Percentiles rank a stretch among this genome's conserved stretches.
These are phyloP conservation scores for Ophiocordyceps camponoti-floridani DNA, from an alignment of 2,329 filamentous ascomycete species.

Conservation along the genomic window DNA sequence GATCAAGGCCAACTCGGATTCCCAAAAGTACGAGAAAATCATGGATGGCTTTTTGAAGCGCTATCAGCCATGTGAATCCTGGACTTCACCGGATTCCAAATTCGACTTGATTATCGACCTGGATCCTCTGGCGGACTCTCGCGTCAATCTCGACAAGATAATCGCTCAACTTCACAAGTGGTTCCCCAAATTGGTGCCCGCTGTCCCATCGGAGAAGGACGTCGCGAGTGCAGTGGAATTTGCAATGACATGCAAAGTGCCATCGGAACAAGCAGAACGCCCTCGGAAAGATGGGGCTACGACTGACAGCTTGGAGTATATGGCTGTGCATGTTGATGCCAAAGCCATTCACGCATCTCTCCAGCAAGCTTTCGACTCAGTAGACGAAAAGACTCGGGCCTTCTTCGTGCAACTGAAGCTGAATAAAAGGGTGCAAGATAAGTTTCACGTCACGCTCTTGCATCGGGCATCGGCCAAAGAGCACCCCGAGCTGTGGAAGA, in stretches of 20 bases:
- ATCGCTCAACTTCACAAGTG: slow-evolving; percentile 52
- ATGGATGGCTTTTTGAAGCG: slow-evolving; percentile 88
- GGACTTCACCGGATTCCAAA: slow-evolving; percentile 51
- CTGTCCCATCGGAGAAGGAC: slow-evolving; percentile 52
- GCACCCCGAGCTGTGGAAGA: slow-evolving; percentile 56
- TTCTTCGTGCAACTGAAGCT: slow-evolving; percentile 65
- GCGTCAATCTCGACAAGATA: slow-evolving; percentile 69
- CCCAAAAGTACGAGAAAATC: slow-evolving; percentile 62
- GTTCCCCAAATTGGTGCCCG: slow-evolving; percentile 59
- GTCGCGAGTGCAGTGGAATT: slow-evolving; percentile 64
- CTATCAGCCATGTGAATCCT: slow-evolving; percentile 60
- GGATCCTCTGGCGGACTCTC: slow-evolving; percentile 58
- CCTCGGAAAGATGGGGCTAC: background rate
- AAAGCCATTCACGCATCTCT: slow-evolving; percentile 35
- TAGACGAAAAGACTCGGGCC: slow-evolving; percentile 21
- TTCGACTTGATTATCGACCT: slow-evolving; percentile 81
- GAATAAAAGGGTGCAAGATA: slow-evolving; percentile 56
- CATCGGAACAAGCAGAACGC: background rate
- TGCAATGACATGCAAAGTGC: slow-evolving; percentile 54
- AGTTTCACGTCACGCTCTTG: slow-evolving; percentile 89
- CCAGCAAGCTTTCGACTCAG: slow-evolving; percentile 47
- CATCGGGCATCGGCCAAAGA: slow-evolving; percentile 50
- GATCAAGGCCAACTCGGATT: slow-evolving; percentile 66
- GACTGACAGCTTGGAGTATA: slow-evolving; percentile 27
- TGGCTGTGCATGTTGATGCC: slow-evolving; percentile 29